phyloP scores from a whole-genome alignment of 441 rosid species.

The Euphorbia celastroides region DNA sequence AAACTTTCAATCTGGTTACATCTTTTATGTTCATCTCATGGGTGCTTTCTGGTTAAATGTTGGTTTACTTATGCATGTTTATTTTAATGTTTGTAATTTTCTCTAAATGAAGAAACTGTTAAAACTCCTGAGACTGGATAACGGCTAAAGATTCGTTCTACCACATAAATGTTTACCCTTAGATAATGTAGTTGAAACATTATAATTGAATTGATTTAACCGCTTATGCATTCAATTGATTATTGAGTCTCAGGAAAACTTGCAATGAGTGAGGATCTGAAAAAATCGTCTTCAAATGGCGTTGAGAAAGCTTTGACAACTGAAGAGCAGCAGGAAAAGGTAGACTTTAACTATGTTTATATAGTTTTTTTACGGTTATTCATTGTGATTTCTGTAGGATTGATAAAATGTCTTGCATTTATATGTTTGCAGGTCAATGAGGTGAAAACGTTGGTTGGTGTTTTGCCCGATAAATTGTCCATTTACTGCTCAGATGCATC shows the following conservation, averaged over 20 bases:
- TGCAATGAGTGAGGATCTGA: slow-evolving; percentile 44
- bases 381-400: not conserved
- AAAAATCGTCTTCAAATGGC: slow-evolving; percentile 57
- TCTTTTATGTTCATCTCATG: not conserved
- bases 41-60: not conserved
- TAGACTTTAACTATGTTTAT: slow-evolving; percentile 22
- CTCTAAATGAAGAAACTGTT: not conserved
- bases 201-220: slow-evolving; percentile 1
- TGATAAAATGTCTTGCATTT: slow-evolving; percentile 1
- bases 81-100: not conserved
- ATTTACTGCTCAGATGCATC: slow-evolving; percentile 70
- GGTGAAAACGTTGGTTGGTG: slow-evolving; percentile 56
- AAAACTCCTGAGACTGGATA: not conserved
- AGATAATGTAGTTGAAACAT: slow-evolving; percentile 9
- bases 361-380: not conserved
- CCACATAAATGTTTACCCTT: not conserved
- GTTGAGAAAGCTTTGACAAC: slow-evolving; percentile 42
- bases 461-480: slow-evolving; percentile 53
- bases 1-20: not conserved
- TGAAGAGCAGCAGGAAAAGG: slow-evolving; percentile 69
- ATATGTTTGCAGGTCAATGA: slow-evolving; percentile 53
- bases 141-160: not conserved
- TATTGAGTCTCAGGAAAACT: slow-evolving; percentile 23
- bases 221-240: not conserved
- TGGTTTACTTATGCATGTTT: not conserved